Evolutionary conservation across 495 filamentous ascomycete genomes (phyloP), one percentile per base, ranked within the genome.

Genomic region (Hyaloscypha finlandica): DNA sequence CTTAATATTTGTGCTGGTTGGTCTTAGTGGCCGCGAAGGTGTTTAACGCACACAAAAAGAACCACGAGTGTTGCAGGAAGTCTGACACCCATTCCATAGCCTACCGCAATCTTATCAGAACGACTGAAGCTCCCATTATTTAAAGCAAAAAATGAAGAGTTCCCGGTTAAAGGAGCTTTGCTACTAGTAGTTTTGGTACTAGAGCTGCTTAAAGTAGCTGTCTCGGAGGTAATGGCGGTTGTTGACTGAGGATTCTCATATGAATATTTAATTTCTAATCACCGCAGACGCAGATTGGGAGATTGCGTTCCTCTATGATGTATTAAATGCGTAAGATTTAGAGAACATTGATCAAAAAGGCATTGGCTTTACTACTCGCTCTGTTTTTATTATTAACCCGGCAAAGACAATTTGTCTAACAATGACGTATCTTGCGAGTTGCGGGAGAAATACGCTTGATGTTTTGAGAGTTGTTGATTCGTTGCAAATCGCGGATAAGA

Each of bases 381-480:
- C 64, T 4, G 64, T 67, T 12, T 67, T 67, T 29, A 67, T 67
- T 11, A 67, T 67, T 32, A 58, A 67, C 22, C 64, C 64, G 1
- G 64, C 64, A 6, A 67, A 67, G 64, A 67, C 61, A 32, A 67
- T 67, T n/a, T 42, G 64, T 2, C 29, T 67, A 1, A 67, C 64
- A 3, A 67, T 67, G 64, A 67, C 61, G 64, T 67, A 67, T 45
- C 64, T 58, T 14, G 64, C 64, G 14, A 67, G 57, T 25, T 61
- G 57, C 20, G 64, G 64, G 12, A 33, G 64, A 14, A 67, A 67
- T 31, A 67, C 64, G 37, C 29, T 48, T 6, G 64, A 67, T 31
- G 64, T 67, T 30, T 20, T 67, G 45, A 67, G 64, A 30, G 64
- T 67, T 20, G 61, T 67, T 61, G 64, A 67, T 61, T 67, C 64